Evolutionary conservation across 2,329 filamentous ascomycete genomes (phyloP).

Genomic region (Exophiala sideris): DNA sequence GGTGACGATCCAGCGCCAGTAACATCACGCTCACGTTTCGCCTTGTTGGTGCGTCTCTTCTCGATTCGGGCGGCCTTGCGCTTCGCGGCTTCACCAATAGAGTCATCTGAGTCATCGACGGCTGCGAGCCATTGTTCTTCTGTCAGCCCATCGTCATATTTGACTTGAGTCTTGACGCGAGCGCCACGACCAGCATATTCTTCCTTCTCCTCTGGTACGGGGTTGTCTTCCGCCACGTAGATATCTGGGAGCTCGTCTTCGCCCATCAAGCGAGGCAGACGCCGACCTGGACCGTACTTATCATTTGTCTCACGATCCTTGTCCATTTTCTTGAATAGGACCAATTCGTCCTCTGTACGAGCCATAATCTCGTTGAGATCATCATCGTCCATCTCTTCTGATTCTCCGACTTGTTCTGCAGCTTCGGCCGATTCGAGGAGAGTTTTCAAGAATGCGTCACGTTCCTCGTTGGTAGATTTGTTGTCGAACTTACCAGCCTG

Average conservation of each 20-base stretch:
- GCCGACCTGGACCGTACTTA: slow-evolving; percentile 68
- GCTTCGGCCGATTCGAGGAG: slow-evolving; percentile 77
- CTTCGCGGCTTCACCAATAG: slow-evolving; percentile 85
- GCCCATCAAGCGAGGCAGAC: slow-evolving; percentile 73
- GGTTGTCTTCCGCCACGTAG: slow-evolving; percentile 82
- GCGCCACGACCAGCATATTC: slow-evolving; percentile 83
- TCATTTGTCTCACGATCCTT: slow-evolving; percentile 65
- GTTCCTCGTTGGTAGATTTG: slow-evolving; percentile 97
- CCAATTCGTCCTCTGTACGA: slow-evolving; percentile 75
- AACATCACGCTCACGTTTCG: slow-evolving; percentile 53
- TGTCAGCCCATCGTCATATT: slow-evolving; percentile 94
- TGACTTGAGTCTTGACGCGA: slow-evolving; percentile 88
- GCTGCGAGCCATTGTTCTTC: slow-evolving; percentile 99
- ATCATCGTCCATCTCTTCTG: slow-evolving; percentile 93
- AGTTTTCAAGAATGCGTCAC: slow-evolving; percentile 92
- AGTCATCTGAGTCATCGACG: slow-evolving; percentile 94
- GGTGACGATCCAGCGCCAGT: slow-evolving; percentile 66
- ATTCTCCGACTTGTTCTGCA: slow-evolving; percentile 70
- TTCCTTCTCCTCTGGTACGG: slow-evolving; percentile 68
- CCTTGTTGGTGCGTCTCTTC: slow-evolving; percentile 71
- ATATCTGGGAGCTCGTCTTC: slow-evolving; percentile 91
- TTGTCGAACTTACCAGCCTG: slow-evolving; percentile 99
- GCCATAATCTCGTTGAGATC: slow-evolving; percentile 94
- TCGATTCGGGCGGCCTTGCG: slow-evolving; percentile 84
- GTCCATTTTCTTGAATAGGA: slow-evolving; percentile 78